Conservation (phyloP, 208 protist species). For the Acanthamoeba royreba region DNA sequence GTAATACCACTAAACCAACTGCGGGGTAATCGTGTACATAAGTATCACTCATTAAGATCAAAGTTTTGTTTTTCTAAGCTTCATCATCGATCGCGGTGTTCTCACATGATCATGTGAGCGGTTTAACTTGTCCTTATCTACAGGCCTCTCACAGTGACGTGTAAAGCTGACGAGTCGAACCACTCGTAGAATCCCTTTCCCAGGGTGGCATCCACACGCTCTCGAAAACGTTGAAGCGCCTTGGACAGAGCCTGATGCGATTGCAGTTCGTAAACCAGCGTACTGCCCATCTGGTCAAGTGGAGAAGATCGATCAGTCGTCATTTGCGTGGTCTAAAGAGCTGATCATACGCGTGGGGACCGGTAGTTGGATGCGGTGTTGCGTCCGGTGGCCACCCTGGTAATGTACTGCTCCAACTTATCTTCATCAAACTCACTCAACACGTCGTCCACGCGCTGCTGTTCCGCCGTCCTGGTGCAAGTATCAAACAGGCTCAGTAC, state of each 20-base stretch:
- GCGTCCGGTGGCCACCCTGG: not conserved
- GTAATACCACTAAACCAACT: too few relatives aligned
- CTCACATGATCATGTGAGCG: too few relatives aligned
- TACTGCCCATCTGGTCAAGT: not conserved
- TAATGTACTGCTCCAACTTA: not conserved
- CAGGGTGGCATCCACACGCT: not conserved
- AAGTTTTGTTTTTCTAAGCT: too few relatives aligned
- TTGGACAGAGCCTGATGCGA: not conserved
- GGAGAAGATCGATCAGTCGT: too few relatives aligned
- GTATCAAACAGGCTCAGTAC: not conserved
- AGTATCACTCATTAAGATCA: too few relatives aligned
- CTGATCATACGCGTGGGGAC: not conserved
- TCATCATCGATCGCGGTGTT: too few relatives aligned
- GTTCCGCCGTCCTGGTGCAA: not conserved
- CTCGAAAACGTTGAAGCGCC: not conserved
- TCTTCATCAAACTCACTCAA: not conserved
- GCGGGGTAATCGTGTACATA: too few relatives aligned
- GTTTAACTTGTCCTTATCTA: not conserved
- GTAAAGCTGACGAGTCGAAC: not conserved
- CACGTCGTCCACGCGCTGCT: not conserved
- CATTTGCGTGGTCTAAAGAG: too few relatives aligned
- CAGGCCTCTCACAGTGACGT: not conserved
- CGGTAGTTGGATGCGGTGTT: constrained; percentile 10
- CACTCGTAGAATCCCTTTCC: not conserved
- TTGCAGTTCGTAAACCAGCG: not conserved